Conservation (phyloP, 768 basidiomycete species). For the Lactarius evosmus region DNA sequence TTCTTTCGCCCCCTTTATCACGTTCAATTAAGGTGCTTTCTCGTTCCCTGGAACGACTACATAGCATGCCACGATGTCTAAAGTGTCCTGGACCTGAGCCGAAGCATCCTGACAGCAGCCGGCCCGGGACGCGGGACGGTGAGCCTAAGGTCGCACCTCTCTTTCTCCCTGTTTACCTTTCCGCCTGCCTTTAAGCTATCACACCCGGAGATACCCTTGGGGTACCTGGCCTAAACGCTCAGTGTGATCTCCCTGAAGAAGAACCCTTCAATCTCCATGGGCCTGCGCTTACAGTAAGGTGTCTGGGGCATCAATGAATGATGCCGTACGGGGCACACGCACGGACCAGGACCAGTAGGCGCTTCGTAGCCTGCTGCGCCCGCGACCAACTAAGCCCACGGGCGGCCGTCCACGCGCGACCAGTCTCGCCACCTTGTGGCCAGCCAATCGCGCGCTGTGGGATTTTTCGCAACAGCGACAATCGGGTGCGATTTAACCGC, state of each 20-base stretch:
- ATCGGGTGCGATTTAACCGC: neutral
- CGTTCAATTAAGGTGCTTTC: neutral
- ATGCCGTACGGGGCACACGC: slow-evolving; percentile 10
- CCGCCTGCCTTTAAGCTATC: slow-evolving; percentile 2
- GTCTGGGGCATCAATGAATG: neutral
- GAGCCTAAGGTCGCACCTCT: neutral
- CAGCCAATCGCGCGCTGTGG: neutral
- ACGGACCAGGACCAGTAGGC: slow-evolving; percentile 14
- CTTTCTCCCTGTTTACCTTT: slow-evolving; percentile 4
- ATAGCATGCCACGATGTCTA: neutral
- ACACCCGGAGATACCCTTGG: slow-evolving; percentile 18
- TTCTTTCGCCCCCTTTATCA: neutral
- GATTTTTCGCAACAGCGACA: neutral
- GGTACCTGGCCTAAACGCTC: slow-evolving; percentile 3
- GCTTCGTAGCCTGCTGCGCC: slow-evolving; percentile 3
- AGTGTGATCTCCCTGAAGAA: neutral
- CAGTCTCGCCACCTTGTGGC: neutral
- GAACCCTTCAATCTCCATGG: slow-evolving; percentile 16
- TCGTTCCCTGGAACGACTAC: slow-evolving; percentile 4
- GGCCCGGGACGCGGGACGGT: neutral
- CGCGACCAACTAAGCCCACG: neutral
- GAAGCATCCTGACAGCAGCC: neutral
- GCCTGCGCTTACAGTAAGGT: neutral
- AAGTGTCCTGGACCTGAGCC: neutral
- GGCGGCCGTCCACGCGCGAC: neutral